Percentiles rank a stretch among this genome's conserved stretches.
phyloP scores from a whole-genome alignment of 2,329 filamentous ascomycete species.

The Camillea tinctor region DNA sequence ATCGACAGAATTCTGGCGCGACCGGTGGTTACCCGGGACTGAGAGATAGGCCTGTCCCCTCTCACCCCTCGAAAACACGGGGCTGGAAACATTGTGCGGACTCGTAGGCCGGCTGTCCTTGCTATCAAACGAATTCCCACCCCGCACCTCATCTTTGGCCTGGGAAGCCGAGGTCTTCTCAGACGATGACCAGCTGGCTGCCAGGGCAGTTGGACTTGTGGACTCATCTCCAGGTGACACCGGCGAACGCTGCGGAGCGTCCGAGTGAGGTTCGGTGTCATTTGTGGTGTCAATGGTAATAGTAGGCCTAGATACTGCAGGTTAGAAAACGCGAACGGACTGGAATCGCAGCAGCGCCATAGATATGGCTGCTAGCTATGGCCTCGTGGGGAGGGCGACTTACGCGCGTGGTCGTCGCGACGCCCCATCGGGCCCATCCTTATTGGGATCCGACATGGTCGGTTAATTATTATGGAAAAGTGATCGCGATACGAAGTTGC shows the following conservation, averaged over 20 bases:
- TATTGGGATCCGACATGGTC: slow-evolving; percentile 24
- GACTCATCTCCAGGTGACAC: slow-evolving; percentile 29
- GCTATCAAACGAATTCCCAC: slow-evolving; percentile 60
- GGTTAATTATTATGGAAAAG: slow-evolving; percentile 2
- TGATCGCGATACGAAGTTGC: neutral
- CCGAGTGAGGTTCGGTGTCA: slow-evolving; percentile 24
- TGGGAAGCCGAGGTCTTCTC: slow-evolving; percentile 23
- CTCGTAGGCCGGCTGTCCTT: slow-evolving; percentile 67
- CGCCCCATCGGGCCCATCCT: slow-evolving; percentile 22
- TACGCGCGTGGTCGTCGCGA: slow-evolving; percentile 27
- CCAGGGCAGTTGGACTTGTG: slow-evolving; percentile 31
- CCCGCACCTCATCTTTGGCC: slow-evolving; percentile 45
- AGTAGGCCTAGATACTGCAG: slow-evolving; percentile 28
- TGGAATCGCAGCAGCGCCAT: neutral
- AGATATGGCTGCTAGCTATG: neutral
- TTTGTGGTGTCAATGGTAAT: slow-evolving; percentile 39
- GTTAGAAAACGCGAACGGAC: slow-evolving; percentile 7
- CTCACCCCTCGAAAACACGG: slow-evolving; percentile 48
- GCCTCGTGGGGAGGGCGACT: slow-evolving; percentile 12
- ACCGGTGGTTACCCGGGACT: slow-evolving; percentile 61
- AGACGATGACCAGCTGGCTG: slow-evolving; percentile 26
- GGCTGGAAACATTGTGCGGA: slow-evolving; percentile 69
- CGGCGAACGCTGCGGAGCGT: slow-evolving; percentile 24
- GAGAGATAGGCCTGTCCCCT: slow-evolving; percentile 57
- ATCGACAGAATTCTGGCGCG: slow-evolving; percentile 68